phyloP scores from a whole-genome alignment of 768 basidiomycete genomes.

The Mycena pura region DNA sequence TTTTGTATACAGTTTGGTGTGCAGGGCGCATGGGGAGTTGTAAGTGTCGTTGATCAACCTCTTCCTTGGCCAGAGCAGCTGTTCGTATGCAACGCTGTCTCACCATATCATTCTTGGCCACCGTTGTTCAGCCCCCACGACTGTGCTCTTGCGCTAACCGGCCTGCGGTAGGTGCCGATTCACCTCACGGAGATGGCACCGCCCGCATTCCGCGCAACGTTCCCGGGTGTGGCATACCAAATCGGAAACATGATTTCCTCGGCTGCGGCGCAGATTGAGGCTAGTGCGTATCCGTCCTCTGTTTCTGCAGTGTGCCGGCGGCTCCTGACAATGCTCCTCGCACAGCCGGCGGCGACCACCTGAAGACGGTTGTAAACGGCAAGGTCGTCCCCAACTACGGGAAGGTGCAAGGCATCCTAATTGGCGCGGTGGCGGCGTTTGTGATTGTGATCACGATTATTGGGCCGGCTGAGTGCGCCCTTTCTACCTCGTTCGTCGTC shows the following conservation, averaged over 20 bases:
- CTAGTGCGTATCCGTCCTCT: conserved; percentile 49
- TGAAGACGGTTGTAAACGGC: conserved; percentile 59
- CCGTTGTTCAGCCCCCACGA: background rate
- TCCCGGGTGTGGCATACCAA: conserved; percentile 73
- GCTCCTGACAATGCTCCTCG: background rate
- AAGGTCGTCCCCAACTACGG: conserved; percentile 68
- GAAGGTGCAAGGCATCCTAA: conserved; percentile 86
- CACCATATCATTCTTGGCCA: background rate
- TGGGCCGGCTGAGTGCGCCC: conserved; percentile 69
- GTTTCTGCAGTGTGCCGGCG: conserved; percentile 26
- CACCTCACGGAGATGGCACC: conserved; percentile 72
- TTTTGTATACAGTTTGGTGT: conserved; percentile 76
- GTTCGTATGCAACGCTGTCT: conserved; percentile 1
- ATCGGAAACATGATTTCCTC: conserved; percentile 62
- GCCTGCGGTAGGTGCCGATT: conserved; percentile 55
- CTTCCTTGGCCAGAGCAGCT: background rate
- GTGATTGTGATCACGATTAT: conserved; percentile 78
- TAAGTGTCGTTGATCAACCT: conserved; percentile 35
- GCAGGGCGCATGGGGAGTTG: conserved; percentile 77
- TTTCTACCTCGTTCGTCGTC: background rate
- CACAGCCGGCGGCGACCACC: conserved; percentile 65
- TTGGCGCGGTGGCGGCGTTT: conserved; percentile 82
- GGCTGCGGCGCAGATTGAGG: conserved; percentile 67
- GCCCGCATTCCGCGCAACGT: conserved; percentile 73
- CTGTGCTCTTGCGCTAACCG: conserved; percentile 2